phyloP scores from a whole-genome alignment of 75 land plant species.

The Selaginella moellendorffii region DNA sequence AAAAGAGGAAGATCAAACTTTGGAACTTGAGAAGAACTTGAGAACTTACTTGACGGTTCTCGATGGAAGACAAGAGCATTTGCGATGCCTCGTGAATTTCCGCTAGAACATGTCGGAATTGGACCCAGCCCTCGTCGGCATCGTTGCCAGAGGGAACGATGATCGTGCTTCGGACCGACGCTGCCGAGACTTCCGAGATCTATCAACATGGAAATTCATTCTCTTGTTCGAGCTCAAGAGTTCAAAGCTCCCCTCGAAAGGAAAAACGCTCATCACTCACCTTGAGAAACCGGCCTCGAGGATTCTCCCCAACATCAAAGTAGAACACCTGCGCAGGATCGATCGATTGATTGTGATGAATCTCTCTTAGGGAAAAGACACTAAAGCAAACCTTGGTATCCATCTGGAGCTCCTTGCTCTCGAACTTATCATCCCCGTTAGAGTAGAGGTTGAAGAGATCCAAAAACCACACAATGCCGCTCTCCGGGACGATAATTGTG shows the following conservation, averaged over 20 bases:
- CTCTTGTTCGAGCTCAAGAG: no score
- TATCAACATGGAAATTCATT: no score
- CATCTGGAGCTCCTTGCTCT: slow-evolving; percentile 81
- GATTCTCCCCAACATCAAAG: slow-evolving; percentile 84
- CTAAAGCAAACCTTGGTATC: slow-evolving; percentile 44
- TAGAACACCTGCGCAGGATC: slow-evolving; percentile 45
- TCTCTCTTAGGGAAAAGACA: background rate
- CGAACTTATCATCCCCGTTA: slow-evolving; percentile 42
- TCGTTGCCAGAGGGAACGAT: slow-evolving; percentile 85
- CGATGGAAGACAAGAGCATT: slow-evolving; percentile 26
- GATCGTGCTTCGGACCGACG: slow-evolving; percentile 79
- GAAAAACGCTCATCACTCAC: slow-evolving; percentile 33
- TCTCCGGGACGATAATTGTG: slow-evolving; percentile 71
- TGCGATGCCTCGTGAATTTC: slow-evolving; percentile 80
- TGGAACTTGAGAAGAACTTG: no score
- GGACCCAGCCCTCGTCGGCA: slow-evolving; percentile 77
- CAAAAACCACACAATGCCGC: slow-evolving; percentile 65
- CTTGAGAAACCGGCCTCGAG: slow-evolving; percentile 86
- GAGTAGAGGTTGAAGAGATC: slow-evolving; percentile 76
- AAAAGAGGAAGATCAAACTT: no score
- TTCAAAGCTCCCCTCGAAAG: no score
- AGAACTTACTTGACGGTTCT: no score
- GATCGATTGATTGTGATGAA: background rate
- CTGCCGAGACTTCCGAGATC: slow-evolving; percentile 89
- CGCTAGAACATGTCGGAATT: slow-evolving; percentile 63